Evolutionary conservation across 2,329 filamentous ascomycete genomes (phyloP).

Genomic region (Botryotinia calthae): DNA sequence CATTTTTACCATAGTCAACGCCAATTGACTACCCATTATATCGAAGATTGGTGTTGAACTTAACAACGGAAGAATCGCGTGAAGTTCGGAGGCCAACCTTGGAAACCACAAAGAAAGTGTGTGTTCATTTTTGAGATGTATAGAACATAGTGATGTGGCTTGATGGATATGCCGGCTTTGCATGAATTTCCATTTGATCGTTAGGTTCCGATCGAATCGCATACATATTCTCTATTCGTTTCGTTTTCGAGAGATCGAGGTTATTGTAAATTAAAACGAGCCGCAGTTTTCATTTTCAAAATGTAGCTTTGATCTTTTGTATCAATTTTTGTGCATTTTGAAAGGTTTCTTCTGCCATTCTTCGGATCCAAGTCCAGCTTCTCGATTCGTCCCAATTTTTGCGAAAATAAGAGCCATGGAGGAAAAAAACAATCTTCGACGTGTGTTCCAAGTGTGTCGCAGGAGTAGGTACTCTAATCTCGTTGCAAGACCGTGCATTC

Average conservation of each 20-base stretch:
- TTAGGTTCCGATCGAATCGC: background rate
- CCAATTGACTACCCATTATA: background rate
- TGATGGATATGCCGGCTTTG: fast-evolving
- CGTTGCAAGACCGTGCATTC: fast-evolving
- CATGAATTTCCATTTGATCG: fast-evolving
- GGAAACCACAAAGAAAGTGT: fast-evolving
- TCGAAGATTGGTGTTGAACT: background rate
- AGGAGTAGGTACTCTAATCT: fast-evolving
- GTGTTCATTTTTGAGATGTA: fast-evolving
- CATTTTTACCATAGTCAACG: background rate
- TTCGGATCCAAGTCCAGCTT: background rate
- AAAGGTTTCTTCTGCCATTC: background rate
- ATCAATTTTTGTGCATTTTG: background rate
- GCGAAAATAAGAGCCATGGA: background rate
- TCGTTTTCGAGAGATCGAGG: background rate
- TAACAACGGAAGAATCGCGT: background rate
- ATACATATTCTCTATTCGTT: background rate
- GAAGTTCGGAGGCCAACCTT: background rate
- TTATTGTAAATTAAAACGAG: background rate
- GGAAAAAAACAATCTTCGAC: background rate
- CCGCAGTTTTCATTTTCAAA: background rate
- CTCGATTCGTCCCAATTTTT: background rate
- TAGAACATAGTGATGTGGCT: background rate
- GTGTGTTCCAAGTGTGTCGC: background rate
- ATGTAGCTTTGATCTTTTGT: background rate